A percentile compares a stretch with the other conserved stretches of the same genome.
phyloP scores from a whole-genome alignment of 495 filamentous ascomycete species.

The Chaetomidium leptoderma region DNA sequence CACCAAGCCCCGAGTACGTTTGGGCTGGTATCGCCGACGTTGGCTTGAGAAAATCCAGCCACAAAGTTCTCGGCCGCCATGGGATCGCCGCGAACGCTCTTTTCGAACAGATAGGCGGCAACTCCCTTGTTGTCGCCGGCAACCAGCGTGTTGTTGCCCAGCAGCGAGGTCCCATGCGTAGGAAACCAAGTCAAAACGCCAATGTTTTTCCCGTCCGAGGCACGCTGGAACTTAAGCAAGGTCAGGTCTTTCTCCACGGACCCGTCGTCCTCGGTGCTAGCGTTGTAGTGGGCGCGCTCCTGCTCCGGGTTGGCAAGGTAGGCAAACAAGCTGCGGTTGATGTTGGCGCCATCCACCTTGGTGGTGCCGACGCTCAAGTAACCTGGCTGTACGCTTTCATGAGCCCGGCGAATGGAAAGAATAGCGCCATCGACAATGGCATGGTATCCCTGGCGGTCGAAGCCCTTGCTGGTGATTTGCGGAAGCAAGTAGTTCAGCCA shows the following conservation, averaged over 20 bases:
- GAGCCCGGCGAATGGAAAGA: conserved; percentile 74
- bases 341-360: conserved; percentile 75
- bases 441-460: conserved; percentile 81
- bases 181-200: conserved; percentile 91
- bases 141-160: conserved; percentile 88
- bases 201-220: conserved; percentile 65
- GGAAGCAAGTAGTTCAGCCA: conserved; percentile 97
- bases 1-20: conserved; percentile 84
- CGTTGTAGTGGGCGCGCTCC: conserved; percentile 69
- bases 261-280: conserved; percentile 51
- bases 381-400: conserved; percentile 67
- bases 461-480: conserved; percentile 86
- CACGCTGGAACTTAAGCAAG: conserved; percentile 71
- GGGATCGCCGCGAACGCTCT: conserved; percentile 51
- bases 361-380: conserved; percentile 68
- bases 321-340: conserved; percentile 84
- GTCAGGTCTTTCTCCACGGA: conserved; percentile 87
- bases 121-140: conserved; percentile 96
- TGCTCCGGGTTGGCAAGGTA: conserved; percentile 84
- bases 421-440: conserved; percentile 87
- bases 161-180: conserved; percentile 87
- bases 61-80: conserved; percentile 68
- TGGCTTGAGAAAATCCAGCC: conserved; percentile 91
- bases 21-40: conserved; percentile 87
- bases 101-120: conserved; percentile 80